phyloP scores from a whole-genome alignment of 1,284 basidiomycete species.

The Trichosporon sp. region DNA sequence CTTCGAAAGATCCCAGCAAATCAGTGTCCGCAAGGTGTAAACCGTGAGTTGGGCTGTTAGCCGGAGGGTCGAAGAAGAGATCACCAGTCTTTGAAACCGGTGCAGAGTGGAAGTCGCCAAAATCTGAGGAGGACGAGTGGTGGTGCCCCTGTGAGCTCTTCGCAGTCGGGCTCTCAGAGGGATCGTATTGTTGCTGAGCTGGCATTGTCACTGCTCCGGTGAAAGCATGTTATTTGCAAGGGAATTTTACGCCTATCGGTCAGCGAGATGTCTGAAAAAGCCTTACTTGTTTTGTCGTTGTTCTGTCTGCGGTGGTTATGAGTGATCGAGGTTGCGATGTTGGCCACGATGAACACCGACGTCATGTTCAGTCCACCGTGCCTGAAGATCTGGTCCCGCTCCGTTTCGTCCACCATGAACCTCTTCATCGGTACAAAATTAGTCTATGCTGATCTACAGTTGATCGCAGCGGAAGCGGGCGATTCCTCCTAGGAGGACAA shows the following conservation, averaged over 20 bases:
- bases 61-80: background rate
- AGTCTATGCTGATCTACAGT: too few species aligned
- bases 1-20: conserved; percentile 47
- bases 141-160: conserved; percentile 19
- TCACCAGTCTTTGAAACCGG: conserved; percentile 1
- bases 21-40: conserved; percentile 34
- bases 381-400: background rate
- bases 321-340: background rate
- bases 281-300: too few species aligned
- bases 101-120: conserved; percentile 34
- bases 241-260: background rate
- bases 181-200: background rate
- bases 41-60: background rate
- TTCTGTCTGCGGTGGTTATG: too few species aligned
- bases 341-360: conserved; percentile 4
- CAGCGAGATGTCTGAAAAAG: background rate
- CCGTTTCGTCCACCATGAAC: too few species aligned
- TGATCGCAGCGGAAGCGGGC: background rate
- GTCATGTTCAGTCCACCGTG: background rate
- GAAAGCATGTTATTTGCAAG: background rate
- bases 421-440: too few species aligned
- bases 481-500: background rate
- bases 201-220: background rate
- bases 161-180: background rate
- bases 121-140: conserved; percentile 29